Evolutionary conservation across 495 filamentous ascomycete species (phyloP), one percentile per base, ranked within the genome.

Genomic region (Pyrenula aspistea): DNA sequence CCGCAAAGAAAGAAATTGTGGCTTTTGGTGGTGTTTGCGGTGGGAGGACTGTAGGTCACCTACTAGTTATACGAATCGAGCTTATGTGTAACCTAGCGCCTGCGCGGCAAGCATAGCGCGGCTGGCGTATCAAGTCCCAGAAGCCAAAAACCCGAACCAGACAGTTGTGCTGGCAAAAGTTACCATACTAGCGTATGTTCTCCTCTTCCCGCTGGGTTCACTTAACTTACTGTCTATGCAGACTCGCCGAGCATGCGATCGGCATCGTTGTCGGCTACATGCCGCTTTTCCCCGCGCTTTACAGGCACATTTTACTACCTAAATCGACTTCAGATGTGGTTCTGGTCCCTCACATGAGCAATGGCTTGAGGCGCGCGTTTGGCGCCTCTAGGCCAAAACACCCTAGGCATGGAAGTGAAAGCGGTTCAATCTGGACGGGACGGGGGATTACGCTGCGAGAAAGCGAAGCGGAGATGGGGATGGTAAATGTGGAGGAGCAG

Each of bases 1-100:
- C 70, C 74, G 3, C 63, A 56, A 49, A 75, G 63, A 53, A 74
- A 78, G 56, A 82, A 76, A 60, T 48, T 76, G 42, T 71, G 69
- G 2, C 57, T 80, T 22, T 71, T 71, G 42, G 61, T 70, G 0
- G 67, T 80, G n/a, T 82, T 81, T 62, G 76, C 70, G 0, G 49
- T 80, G 25, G 78, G 78, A 51, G 67, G 69, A 54, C 73, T 79
- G 78, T 82, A 63, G 71, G 74, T 68, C 23, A 23, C 23, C 25
- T 24, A 10, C 25, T 49, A 55, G 49, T 12, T 47, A 2, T 22
- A 53, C 21, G 12, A 53, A 23, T 22, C 15, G 24, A 12, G 24
- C 47, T 59, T 22, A 59, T 22, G 31, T 2, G 22, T 42, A 24
- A n/a, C 54, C 1, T 42, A 64, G 60, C 2, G 62, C 51, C 31